Conservation (phyloP, 805 yeast genomes). For the Candida stauntonica region DNA sequence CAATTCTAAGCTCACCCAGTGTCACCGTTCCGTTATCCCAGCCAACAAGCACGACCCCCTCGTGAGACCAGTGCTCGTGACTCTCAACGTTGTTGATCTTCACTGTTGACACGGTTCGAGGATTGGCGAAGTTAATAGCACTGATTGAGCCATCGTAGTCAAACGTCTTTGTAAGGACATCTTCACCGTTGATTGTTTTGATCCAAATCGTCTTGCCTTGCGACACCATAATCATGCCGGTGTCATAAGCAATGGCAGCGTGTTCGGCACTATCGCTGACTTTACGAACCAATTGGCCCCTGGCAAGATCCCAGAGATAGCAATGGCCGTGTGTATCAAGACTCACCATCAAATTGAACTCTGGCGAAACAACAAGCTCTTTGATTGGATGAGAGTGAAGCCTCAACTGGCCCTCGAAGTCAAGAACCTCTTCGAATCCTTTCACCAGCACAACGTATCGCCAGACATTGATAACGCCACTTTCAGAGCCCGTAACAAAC, state of each 20-base stretch:
- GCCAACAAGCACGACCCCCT: constrained; percentile 35
- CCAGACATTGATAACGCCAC: constrained; percentile 63
- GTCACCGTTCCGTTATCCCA: constrained; percentile 29
- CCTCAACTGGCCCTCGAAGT: constrained; percentile 43
- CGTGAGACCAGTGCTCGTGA: constrained; percentile 37
- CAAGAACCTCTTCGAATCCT: constrained; percentile 28
- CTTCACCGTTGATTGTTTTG: constrained; percentile 52
- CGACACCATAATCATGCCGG: constrained; percentile 47
- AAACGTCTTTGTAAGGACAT: constrained; percentile 26
- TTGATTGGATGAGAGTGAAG: constrained; percentile 52
- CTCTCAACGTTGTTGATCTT: constrained; percentile 26
- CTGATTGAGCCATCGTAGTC: constrained; percentile 20
- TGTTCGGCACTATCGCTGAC: constrained; percentile 25
- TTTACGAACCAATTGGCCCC: constrained; percentile 45
- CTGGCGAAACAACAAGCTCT: constrained; percentile 44
- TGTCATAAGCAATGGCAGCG: constrained; percentile 46
- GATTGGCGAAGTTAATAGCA: constrained; percentile 27
- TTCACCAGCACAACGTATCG: constrained; percentile 22
- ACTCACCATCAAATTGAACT: constrained; percentile 51
- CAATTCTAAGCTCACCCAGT: constrained; percentile 30
- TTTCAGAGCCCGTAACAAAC: constrained; percentile 39
- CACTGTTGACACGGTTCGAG: constrained; percentile 24
- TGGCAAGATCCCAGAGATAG: constrained; percentile 60
- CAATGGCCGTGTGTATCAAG: constrained; percentile 52
- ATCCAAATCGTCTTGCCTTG: constrained; percentile 29